Conservation (phyloP, 345 rosid species). For the Excoecaria cochinchinensis region DNA sequence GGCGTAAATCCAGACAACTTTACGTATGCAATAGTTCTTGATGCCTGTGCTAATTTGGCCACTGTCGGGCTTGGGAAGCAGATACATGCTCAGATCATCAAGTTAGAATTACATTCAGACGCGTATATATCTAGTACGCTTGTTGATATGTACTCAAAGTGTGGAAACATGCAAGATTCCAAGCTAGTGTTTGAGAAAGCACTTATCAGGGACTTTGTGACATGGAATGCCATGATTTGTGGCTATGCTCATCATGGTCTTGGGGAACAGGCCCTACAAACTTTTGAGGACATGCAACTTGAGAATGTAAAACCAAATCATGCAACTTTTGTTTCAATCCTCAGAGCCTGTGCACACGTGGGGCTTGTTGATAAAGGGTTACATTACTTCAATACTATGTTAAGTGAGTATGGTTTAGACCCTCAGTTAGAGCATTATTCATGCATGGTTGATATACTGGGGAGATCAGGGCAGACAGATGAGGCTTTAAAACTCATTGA, state of each 20-base stretch:
- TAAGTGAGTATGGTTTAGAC: constrained; percentile 47
- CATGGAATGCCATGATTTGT: constrained; percentile 93
- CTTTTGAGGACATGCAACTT: constrained; percentile 58
- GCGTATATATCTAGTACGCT: constrained; percentile 81
- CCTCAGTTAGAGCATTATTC: constrained; percentile 86
- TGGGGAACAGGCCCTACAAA: constrained; percentile 65
- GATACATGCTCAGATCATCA: constrained; percentile 78
- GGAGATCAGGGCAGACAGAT: constrained; percentile 63
- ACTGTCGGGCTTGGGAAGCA: constrained; percentile 78
- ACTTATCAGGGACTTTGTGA: constrained; percentile 60
- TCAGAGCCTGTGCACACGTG: constrained; percentile 89
- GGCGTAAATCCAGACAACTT: constrained; percentile 72
- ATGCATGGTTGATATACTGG: constrained; percentile 88
- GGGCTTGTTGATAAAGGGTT: constrained; percentile 62
- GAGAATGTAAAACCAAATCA: constrained; percentile 64
- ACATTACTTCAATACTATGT: constrained; percentile 68
- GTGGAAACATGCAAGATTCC: constrained; percentile 82
- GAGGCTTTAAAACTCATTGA: constrained; percentile 58
- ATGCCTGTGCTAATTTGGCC: constrained; percentile 83
- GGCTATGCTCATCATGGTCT: constrained; percentile 88
- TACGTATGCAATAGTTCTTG: constrained; percentile 83
- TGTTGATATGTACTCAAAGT: constrained; percentile 95
- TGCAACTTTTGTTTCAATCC: constrained; percentile 84
- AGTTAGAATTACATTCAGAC: constrained; percentile 68
- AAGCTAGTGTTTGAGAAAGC: constrained; percentile 65